A percentile compares a stretch with the other conserved stretches of the same genome.
phyloP scores from a whole-genome alignment of 768 basidiomycete species.

The Lentinula sp. region DNA sequence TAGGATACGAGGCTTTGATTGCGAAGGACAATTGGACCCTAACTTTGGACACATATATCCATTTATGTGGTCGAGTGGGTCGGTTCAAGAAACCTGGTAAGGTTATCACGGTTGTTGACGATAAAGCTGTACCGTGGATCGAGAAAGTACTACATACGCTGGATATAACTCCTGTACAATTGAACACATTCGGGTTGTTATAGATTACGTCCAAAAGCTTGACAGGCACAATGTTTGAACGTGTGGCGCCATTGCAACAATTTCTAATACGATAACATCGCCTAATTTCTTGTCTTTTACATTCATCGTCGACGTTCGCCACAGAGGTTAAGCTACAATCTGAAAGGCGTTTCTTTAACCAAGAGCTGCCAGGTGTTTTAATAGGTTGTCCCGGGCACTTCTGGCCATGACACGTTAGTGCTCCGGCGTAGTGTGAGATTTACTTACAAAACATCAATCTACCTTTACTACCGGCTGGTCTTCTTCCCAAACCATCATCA shows the following conservation, averaged over 20 bases:
- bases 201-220: neutral
- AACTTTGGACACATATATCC: slow-evolving; percentile 56
- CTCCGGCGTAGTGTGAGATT: neutral
- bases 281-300: neutral
- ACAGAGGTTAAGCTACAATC: neutral
- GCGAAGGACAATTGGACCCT: slow-evolving; percentile 11
- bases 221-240: neutral
- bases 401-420: neutral
- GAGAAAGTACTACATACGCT: slow-evolving; percentile 36
- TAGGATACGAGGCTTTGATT: slow-evolving; percentile 35
- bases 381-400: neutral
- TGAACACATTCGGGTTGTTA: slow-evolving; percentile 42
- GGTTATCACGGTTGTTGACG: slow-evolving; percentile 57
- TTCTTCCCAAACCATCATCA: slow-evolving; percentile 1
- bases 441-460: neutral
- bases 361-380: neutral
- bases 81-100: slow-evolving; percentile 62
- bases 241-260: neutral
- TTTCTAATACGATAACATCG: neutral
- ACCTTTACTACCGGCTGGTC: neutral
- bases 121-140: slow-evolving; percentile 36
- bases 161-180: slow-evolving; percentile 35
- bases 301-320: neutral
- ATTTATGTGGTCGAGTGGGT: slow-evolving; percentile 71
- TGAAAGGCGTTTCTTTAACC: neutral